Evolutionary conservation across 148 eudicot genomes (phyloP), one percentile per base, ranked within the genome.

Genomic region (Diospyros kaki): DNA sequence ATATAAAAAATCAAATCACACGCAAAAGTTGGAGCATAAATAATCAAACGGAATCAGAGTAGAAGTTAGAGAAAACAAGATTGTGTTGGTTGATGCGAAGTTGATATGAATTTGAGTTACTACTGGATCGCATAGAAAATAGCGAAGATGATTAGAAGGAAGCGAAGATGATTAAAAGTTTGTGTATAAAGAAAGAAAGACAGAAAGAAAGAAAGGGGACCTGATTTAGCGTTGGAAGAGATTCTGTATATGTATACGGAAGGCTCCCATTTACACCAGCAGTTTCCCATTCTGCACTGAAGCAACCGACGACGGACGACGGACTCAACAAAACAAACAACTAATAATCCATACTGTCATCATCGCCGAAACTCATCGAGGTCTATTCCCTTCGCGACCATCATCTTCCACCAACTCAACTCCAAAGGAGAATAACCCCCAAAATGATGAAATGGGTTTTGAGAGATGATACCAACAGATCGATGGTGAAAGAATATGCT

Each of bases 151-250:
- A 28, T 28, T 28, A 28, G 28, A 28, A 28, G 28, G 28, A 28
- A 28, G 28, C 28, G 0, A 28, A 28, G 28, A 28, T 28, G 28
- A 28, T 28, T 28, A 28, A 28, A 28, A 28, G 28, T 28, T 28
- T 28, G 28, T 28, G 28, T 28, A 28, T 28, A 28, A 28, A 0
- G 28, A 28, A 67, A 28, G 18, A 38, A 66, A 15, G 48, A 28
- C 4, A 14, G 67, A 64, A 68, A 73, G 44, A 65, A 73, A 60
- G 75, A 76, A 51, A 76, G 61, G 70, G 48, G 51, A 90, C 95
- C 95, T 75, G 90, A 79, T 74, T 87, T 86, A 38, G 87, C 66
- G 55, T 88, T 83, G 52, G 94, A 87, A 10, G 90, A 83, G 75
- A 89, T 78, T 80, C 81, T 81, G 82, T 84, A 72, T 60, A 76